phyloP scores from a whole-genome alignment of 176 grass and related monocot species.

The Aegilops tauschii region DNA sequence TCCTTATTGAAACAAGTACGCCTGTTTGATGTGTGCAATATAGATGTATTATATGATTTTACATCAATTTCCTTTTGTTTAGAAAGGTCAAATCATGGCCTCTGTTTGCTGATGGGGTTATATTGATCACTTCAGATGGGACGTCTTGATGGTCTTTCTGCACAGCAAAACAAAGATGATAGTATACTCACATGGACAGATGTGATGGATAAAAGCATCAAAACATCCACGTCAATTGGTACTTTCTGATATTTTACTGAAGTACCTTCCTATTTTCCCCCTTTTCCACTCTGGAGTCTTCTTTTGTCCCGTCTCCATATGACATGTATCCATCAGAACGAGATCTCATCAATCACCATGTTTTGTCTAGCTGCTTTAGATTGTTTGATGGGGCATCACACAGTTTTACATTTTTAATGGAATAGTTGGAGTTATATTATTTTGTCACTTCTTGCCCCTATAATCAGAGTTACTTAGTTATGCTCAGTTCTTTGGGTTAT shows the following conservation, averaged over 20 bases:
- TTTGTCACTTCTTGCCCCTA: not conserved
- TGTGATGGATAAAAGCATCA: conserved; percentile 54
- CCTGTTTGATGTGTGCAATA: conserved; percentile 8
- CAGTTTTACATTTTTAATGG: not conserved
- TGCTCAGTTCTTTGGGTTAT: not conserved
- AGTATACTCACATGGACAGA: conserved; percentile 76
- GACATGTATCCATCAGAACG: too few relatives aligned
- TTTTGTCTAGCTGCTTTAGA: not conserved
- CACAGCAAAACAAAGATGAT: conserved; percentile 75
- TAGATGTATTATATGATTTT: conserved; percentile 1
- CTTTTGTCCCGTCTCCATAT: too few relatives aligned
- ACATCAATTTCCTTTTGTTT: conserved; percentile 19
- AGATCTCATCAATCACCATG: too few relatives aligned
- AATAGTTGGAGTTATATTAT: not conserved
- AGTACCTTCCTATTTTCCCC: not conserved
- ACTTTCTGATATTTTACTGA: conserved; percentile 22
- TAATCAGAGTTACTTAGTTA: not conserved
- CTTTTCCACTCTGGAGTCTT: not conserved
- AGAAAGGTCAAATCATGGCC: not conserved
- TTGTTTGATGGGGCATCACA: not conserved
- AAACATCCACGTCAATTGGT: conserved; percentile 44
- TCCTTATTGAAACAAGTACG: not conserved
- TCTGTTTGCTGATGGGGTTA: conserved; percentile 42
- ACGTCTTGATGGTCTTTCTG: conserved; percentile 68
- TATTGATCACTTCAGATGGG: conserved; percentile 61